A percentile compares a stretch with the other conserved stretches of the same genome.
Conservation (phyloP, 1,139 yeast genomes). For the Geotrichum candidum region DNA sequence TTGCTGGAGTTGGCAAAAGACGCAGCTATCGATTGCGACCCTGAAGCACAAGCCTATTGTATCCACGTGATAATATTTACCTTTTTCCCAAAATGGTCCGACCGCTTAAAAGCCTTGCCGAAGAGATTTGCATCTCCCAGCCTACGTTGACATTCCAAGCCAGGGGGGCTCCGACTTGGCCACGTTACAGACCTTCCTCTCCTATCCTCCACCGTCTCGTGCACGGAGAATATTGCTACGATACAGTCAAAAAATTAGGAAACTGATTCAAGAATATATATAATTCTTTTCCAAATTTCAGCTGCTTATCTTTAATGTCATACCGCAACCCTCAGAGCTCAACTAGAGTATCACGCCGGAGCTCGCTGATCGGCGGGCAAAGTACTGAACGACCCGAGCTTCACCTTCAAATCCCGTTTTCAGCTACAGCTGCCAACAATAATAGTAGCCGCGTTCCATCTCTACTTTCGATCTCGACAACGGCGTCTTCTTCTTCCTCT, state of each 20-base stretch:
- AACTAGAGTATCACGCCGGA: conserved; percentile 11
- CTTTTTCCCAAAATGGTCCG: background rate
- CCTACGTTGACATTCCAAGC: background rate
- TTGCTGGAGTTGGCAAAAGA: too few relatives aligned
- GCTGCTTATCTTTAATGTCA: background rate
- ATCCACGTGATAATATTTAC: background rate
- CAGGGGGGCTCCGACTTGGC: background rate
- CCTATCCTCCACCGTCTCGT: background rate
- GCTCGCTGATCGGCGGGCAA: conserved; percentile 6
- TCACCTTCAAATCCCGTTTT: conserved; percentile 5
- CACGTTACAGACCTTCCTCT: background rate
- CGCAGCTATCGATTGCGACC: background rate
- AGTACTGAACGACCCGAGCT: conserved; percentile 7
- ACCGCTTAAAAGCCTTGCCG: background rate
- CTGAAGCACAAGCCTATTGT: background rate
- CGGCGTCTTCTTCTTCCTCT: background rate
- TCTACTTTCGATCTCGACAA: background rate
- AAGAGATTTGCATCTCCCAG: background rate
- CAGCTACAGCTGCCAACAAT: background rate
- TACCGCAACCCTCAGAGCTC: conserved; percentile 6
- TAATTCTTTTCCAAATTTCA: background rate
- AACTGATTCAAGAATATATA: background rate
- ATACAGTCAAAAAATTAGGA: background rate
- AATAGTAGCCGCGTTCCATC: background rate
- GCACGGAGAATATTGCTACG: too few relatives aligned